phyloP scores from a whole-genome alignment of 2,329 filamentous ascomycete genomes.

The Alternaria brassicicola region DNA sequence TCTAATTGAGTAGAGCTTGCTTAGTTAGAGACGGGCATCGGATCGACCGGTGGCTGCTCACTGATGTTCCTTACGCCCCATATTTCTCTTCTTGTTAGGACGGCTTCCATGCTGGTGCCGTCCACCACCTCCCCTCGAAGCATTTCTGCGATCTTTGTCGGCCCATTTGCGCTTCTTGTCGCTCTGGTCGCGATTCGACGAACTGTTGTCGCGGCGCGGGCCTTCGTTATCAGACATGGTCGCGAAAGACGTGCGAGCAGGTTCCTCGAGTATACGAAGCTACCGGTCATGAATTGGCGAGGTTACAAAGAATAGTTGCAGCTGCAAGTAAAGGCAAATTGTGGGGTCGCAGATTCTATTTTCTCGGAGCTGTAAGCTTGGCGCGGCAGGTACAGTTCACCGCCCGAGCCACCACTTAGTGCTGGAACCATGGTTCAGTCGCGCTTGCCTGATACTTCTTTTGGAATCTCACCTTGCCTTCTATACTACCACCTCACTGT shows the following conservation, averaged over 20 bases:
- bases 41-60: constrained; percentile 48
- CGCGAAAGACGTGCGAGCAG: constrained; percentile 25
- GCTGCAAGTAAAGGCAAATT: constrained; percentile 10
- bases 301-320: constrained; percentile 1
- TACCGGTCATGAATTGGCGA: constrained; percentile 29
- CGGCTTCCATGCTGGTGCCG: constrained; percentile 47
- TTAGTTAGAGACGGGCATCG: constrained; percentile 48
- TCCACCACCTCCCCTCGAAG: constrained; percentile 41
- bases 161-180: constrained; percentile 44
- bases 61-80: constrained; percentile 71
- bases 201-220: constrained; percentile 28
- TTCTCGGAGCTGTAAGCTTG: constrained; percentile 29
- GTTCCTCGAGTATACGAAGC: constrained; percentile 30
- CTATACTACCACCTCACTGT: constrained; percentile 17
- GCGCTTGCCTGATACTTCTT: constrained; percentile 5
- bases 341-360: constrained; percentile 26
- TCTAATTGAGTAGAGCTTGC: constrained; percentile 55
- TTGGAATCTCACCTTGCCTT: constrained; percentile 3
- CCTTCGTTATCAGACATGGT: constrained; percentile 34
- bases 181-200: constrained; percentile 33
- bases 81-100: constrained; percentile 66
- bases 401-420: constrained; percentile 27
- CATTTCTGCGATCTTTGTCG: constrained; percentile 32
- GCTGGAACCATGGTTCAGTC: background rate
- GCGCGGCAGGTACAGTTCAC: constrained; percentile 32